These are phyloP conservation scores for Claviceps cyperi DNA, from an alignment of 2,329 filamentous ascomycete species.

Conservation along the genomic window DNA sequence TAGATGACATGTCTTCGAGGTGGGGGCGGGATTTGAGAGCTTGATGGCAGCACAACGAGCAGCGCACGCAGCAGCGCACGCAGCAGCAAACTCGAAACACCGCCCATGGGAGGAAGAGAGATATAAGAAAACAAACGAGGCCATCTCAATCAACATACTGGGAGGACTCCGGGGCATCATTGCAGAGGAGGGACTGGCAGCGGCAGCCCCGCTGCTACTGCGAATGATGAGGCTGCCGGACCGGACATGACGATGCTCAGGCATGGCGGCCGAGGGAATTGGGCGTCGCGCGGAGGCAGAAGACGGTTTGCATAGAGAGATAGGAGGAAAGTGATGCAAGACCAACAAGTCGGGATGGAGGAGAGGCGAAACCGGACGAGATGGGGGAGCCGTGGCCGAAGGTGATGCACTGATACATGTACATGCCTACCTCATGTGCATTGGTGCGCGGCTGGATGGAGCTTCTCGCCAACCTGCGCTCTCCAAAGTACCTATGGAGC, in stretches of 20 bases:
- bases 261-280: conserved; percentile 19
- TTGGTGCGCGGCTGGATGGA: no score
- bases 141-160: conserved; percentile 22
- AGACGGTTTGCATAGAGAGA: conserved; percentile 2
- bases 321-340: conserved; percentile 4
- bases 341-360: conserved; percentile 2
- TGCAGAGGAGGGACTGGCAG: conserved; percentile 9
- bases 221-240: conserved; percentile 42
- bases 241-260: conserved; percentile 42
- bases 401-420: no score
- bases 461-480: no score
- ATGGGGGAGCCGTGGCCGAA: conserved; percentile 5
- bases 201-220: conserved; percentile 14
- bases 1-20: background rate
- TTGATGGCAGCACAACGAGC: background rate
- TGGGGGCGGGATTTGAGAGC: conserved; percentile 4
- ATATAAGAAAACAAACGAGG: background rate
- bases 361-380: conserved; percentile 4
- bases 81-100: background rate
- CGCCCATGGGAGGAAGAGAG: background rate
- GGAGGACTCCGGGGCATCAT: conserved; percentile 43
- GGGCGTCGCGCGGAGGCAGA: conserved; percentile 5
- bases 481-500: no score
- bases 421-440: no score
- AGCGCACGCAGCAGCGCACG: conserved; percentile 1